phyloP scores from a whole-genome alignment of 495 filamentous ascomycete genomes.

The Massariosphaeria phaeospora region DNA sequence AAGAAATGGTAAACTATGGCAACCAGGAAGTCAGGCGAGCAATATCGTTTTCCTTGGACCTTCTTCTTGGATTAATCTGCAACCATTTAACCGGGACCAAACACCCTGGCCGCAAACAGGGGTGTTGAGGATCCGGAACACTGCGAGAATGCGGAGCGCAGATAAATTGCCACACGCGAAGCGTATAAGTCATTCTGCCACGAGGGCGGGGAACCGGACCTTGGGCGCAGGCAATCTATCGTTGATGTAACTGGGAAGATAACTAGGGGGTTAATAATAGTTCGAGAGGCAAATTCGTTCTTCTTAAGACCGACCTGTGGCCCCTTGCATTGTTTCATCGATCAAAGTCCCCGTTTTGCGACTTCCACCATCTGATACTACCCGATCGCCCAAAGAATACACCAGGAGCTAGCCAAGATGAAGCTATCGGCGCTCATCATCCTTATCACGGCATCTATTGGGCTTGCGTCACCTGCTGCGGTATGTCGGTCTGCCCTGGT shows the following conservation, averaged over 20 bases:
- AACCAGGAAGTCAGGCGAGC: no score
- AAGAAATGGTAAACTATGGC: no score
- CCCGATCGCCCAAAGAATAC: not conserved
- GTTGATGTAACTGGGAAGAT: not conserved
- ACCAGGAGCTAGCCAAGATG: conserved; percentile 2
- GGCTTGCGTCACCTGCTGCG: conserved; percentile 16
- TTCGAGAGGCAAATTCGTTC: conserved; percentile 12
- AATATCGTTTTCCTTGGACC: no score
- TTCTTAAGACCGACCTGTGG: conserved; percentile 5
- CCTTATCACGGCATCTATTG: conserved; percentile 7
- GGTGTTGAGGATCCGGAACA: conserved; percentile 7
- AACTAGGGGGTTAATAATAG: conserved; percentile 8
- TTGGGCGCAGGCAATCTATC: conserved; percentile 1
- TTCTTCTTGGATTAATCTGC: not conserved
- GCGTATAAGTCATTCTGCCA: conserved; percentile 18
- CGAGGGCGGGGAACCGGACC: conserved; percentile 28
- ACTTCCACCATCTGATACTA: not conserved
- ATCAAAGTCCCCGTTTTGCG: not conserved
- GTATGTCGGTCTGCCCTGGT: conserved; percentile 3
- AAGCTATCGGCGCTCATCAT: conserved; percentile 15
- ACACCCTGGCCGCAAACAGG: conserved; percentile 3
- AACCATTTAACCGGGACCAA: conserved; percentile 18
- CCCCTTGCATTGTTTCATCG: not conserved
- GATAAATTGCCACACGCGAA: conserved; percentile 12
- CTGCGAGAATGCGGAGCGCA: not conserved